A percentile compares a stretch with the other conserved stretches of the same genome.
These are phyloP conservation scores for Turritis glabra DNA, from an alignment of 345 rosid genomes.

Conservation along the genomic window DNA sequence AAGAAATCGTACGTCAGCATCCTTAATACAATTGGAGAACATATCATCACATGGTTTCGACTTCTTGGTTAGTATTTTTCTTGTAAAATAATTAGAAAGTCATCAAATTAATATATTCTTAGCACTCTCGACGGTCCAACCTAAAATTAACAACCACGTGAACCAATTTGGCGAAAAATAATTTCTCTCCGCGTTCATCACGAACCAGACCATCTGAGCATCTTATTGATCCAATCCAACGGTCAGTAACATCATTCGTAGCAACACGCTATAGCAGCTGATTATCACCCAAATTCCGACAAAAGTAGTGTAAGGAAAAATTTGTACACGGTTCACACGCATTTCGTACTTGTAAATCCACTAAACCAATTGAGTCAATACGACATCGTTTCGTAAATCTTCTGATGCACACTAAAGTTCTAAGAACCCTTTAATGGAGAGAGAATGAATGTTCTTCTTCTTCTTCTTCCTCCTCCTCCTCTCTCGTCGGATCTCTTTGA, in stretches of 20 bases:
- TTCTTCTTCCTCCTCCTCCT: slow-evolving; percentile 21
- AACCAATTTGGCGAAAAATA: slow-evolving; percentile 23
- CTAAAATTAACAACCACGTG: slow-evolving; percentile 31
- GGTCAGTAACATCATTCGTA: background rate
- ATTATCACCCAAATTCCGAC: slow-evolving; percentile 15
- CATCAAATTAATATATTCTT: background rate
- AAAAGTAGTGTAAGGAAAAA: background rate
- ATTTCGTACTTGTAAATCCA: background rate
- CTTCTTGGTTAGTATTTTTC: background rate
- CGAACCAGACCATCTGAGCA: background rate
- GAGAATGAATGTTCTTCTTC: slow-evolving; percentile 20
- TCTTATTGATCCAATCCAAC: slow-evolving; percentile 18
- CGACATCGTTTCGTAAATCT: slow-evolving; percentile 19
- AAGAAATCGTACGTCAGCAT: background rate
- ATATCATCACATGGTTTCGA: slow-evolving; percentile 21
- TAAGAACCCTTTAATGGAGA: slow-evolving; percentile 16
- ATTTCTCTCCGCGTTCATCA: background rate
- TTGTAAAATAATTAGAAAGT: background rate
- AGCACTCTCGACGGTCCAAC: slow-evolving; percentile 26
- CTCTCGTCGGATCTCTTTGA: slow-evolving; percentile 33
- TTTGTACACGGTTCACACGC: background rate
- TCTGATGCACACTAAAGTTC: slow-evolving; percentile 7
- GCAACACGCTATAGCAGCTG: slow-evolving; percentile 9
- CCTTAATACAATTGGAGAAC: too few relatives aligned
- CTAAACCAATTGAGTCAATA: background rate